A percentile compares a stretch with the other conserved stretches of the same genome.
Conservation (phyloP, 306 rosid genomes). For the Malus asiatica region DNA sequence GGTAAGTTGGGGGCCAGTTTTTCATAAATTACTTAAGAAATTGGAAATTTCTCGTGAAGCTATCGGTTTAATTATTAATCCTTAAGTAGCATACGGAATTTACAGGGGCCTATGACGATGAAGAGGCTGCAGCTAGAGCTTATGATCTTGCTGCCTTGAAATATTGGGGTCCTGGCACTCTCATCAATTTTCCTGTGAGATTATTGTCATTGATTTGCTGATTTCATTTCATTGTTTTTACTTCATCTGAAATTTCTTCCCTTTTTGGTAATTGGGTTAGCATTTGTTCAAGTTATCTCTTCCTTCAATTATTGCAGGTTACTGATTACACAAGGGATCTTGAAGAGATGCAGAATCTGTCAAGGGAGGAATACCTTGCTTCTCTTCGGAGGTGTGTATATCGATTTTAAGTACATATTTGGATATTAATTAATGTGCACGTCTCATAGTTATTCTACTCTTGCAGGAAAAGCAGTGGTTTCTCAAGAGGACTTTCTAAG, state of each 20-base stretch:
- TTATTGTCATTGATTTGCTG: not conserved
- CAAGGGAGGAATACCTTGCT: constrained; percentile 97
- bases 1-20: constrained; percentile 49
- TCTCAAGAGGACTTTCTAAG: constrained; percentile 90
- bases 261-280: not conserved
- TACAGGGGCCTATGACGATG: constrained; percentile 95
- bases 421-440: constrained; percentile 22
- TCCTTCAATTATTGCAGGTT: constrained; percentile 48
- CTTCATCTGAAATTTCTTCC: not conserved
- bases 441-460: constrained; percentile 29
- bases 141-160: constrained; percentile 98
- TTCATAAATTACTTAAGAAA: not conserved
- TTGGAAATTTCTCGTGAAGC: not conserved
- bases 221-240: not conserved
- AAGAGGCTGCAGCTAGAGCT: constrained; percentile 99
- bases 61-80: not conserved
- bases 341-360: constrained; percentile 91
- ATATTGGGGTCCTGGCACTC: constrained; percentile 99
- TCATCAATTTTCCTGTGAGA: constrained; percentile 93
- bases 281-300: not conserved
- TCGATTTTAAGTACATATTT: constrained; percentile 7
- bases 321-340: constrained; percentile 96
- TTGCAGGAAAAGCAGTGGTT: constrained; percentile 98
- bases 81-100: constrained; percentile 8
- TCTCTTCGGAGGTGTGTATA: constrained; percentile 62